Percentiles rank a stretch among this genome's conserved stretches.
phyloP scores from a whole-genome alignment of 257 asterid genomes.

The Perilla frutescens region DNA sequence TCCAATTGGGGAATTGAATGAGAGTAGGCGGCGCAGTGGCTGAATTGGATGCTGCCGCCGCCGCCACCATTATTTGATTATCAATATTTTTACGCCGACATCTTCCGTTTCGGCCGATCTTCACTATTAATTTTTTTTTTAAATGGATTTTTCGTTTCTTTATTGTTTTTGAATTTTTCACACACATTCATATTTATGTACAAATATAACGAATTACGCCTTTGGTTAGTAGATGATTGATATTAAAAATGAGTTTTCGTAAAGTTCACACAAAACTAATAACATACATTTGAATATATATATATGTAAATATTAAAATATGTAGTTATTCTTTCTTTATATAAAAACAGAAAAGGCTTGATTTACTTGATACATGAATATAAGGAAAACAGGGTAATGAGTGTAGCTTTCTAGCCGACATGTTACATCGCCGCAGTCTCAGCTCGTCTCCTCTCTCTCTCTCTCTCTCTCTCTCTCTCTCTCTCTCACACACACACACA shows the following conservation, averaged over 20 bases:
- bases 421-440: conserved; percentile 30
- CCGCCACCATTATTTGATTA: conserved; percentile 19
- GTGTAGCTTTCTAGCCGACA: conserved; percentile 15
- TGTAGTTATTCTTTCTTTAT: no score
- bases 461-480: no score
- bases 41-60: conserved; percentile 19
- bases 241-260: no score
- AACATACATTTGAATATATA: no score
- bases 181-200: no score
- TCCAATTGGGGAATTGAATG: conserved; percentile 22
- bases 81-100: conserved; percentile 36
- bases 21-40: conserved; percentile 40
- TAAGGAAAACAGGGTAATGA: background rate
- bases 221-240: no score
- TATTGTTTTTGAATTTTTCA: no score
- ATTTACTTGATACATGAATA: background rate
- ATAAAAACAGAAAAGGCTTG: no score
- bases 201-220: no score
- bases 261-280: no score
- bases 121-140: background rate
- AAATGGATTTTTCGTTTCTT: background rate
- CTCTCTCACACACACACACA: no score
- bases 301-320: no score
- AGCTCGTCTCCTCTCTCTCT: background rate
- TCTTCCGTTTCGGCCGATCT: background rate